Conservation (phyloP, 345 rosid genomes). For the Aurinia saxatilis region DNA sequence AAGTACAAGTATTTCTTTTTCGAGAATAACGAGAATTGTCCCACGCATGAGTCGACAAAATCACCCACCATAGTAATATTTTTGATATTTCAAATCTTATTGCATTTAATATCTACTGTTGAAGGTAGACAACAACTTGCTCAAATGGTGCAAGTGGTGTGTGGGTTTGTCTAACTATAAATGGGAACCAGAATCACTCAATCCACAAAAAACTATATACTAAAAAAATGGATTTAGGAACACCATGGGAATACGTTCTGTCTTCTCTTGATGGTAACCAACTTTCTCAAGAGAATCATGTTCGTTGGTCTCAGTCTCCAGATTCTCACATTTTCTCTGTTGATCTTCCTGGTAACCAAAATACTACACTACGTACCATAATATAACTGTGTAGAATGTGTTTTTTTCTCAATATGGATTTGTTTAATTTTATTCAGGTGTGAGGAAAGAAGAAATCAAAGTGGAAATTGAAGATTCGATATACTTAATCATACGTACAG, state of each 20-base stretch:
- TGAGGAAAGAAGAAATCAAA: slow-evolving; percentile 65
- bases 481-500: slow-evolving; percentile 57
- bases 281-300: slow-evolving; percentile 38
- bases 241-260: slow-evolving; percentile 42
- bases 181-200: background rate
- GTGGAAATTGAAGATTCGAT: slow-evolving; percentile 72
- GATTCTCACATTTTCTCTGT: slow-evolving; percentile 65
- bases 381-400: background rate
- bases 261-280: slow-evolving; percentile 23
- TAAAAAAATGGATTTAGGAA: slow-evolving; percentile 39
- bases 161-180: background rate
- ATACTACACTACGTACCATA: too few relatives aligned
- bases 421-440: slow-evolving; percentile 38
- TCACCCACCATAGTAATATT: background rate
- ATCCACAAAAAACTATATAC: background rate
- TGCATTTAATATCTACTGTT: background rate
- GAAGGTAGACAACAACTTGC: slow-evolving; percentile 16
- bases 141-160: slow-evolving; percentile 20
- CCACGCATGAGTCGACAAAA: background rate
- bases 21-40: background rate
- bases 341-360: slow-evolving; percentile 56
- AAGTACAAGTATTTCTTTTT: background rate
- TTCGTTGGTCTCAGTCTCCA: slow-evolving; percentile 64
- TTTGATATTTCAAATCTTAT: background rate
- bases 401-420: background rate